Base-by-base conservation (phyloP, 352 stramenopile genomes). In the Thalassiosira tumida region DNA sequence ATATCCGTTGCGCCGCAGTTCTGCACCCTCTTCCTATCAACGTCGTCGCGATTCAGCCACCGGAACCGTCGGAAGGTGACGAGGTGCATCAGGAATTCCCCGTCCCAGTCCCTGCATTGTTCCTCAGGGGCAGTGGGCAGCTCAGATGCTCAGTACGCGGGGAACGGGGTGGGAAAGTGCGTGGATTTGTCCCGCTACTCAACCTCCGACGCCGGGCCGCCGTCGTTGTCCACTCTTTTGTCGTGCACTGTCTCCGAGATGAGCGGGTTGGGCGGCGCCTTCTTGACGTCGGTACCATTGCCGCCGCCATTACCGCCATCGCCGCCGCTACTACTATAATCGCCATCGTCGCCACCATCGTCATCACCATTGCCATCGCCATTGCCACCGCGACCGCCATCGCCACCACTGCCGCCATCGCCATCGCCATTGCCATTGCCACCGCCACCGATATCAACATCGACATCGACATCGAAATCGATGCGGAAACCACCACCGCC, bases 1-100 rank as follows among this genome's bases (percentile, higher is more conserved):
- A 93, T 88, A 38, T 90, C 88, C 15, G 88, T 93, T 2, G 69
- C 33, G 10, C 83, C 83, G 33, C 88, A 93, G 59, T 93, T 93
- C n/a, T 79, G 33, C 47, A 83, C 5, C 38, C 81, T 88, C 41
- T 79, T 86, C n/a, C 88, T 83, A n/a, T 72, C 65, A 41, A 65
- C 38, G 70, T 87, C 72, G 41, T 73, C 40, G 6, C 43, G 35
- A 29, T 93, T 86, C 35, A 93, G 29, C 88, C 88, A 93, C 33
- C 77, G 41, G 73, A 82, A 93, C 2, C 47, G 35, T 62, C 85
- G 43, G 24, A 33, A 67, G 0, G 37, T 75, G 38, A 54, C 81
- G 21, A 37, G 40, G 21, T 89, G 50, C 24, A 65, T 92, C 54
- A 76, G 43, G 64, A 72, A 92, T 31, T 89, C 62, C 1, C 87